Evolutionary conservation across 2,329 filamentous ascomycete species (phyloP).

Genomic region (Proliferodiscus dingleyae): DNA sequence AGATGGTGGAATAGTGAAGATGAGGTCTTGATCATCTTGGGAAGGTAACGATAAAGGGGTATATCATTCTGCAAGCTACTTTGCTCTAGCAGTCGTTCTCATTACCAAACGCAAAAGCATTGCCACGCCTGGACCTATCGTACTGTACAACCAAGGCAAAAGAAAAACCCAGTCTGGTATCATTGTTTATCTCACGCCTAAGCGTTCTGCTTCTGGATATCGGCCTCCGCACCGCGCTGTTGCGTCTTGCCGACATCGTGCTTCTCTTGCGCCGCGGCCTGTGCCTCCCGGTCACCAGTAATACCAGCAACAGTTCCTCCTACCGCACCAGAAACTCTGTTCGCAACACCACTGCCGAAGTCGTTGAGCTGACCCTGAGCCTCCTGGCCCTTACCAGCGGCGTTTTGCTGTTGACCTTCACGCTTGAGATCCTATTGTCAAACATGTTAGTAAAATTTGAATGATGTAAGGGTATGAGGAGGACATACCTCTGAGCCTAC

Average conservation of each 20-base stretch:
- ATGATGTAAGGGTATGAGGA: background rate
- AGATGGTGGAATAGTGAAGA: no score
- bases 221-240: slow-evolving; percentile 77
- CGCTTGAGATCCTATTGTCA: slow-evolving; percentile 60
- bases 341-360: slow-evolving; percentile 59
- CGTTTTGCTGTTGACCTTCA: slow-evolving; percentile 71
- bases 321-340: slow-evolving; percentile 66
- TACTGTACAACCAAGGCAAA: slow-evolving; percentile 1
- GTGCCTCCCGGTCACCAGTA: slow-evolving; percentile 62
- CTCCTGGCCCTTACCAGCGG: slow-evolving; percentile 74
- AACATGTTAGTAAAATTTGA: background rate
- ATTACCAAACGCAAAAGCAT: background rate
- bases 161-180: no score
- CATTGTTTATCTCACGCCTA: no score
- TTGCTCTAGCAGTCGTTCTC: background rate
- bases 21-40: no score
- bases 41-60: background rate
- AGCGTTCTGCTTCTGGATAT: slow-evolving; percentile 61
- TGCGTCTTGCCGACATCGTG: slow-evolving; percentile 81
- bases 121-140: slow-evolving; percentile 3
- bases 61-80: background rate
- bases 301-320: slow-evolving; percentile 67
- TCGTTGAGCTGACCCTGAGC: slow-evolving; percentile 78
- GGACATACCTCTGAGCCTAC: slow-evolving; percentile 63
- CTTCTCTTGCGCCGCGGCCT: slow-evolving; percentile 58